Evolutionary conservation across 1,284 basidiomycete species (phyloP).

Genomic region (Austroboletus novae-zelandiae): DNA sequence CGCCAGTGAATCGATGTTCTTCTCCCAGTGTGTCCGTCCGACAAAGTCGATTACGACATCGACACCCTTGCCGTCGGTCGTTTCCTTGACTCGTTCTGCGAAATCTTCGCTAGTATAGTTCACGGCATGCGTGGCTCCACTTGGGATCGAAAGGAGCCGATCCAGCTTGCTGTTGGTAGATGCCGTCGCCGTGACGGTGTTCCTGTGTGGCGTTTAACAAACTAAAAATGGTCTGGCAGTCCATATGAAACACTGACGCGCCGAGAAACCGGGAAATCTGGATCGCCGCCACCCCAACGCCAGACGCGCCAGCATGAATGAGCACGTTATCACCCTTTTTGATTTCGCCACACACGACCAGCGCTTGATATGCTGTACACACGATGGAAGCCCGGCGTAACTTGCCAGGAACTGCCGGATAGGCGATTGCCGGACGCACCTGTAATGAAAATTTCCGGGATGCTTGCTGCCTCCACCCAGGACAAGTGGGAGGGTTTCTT

Average conservation of each 20-base stretch:
- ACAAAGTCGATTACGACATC: conserved; percentile 90
- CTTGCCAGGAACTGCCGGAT: conserved; percentile 4
- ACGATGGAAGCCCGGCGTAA: conserved; percentile 7
- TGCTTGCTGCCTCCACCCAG: conserved; percentile 79
- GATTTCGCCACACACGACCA: conserved; percentile 69
- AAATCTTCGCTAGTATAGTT: conserved; percentile 90
- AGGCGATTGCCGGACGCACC: conserved; percentile 43
- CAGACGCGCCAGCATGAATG: conserved; percentile 87
- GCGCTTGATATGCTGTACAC: conserved; percentile 73
- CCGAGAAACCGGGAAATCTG: conserved; percentile 79
- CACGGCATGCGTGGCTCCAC: conserved; percentile 70
- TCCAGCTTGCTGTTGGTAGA: conserved; percentile 84
- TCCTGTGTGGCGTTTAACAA: conserved; percentile 39
- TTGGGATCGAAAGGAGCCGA: conserved; percentile 65
- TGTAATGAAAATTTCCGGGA: conserved; percentile 87
- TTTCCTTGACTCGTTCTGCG: conserved; percentile 60
- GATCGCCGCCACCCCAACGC: conserved; percentile 89
- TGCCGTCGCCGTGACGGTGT: conserved; percentile 79
- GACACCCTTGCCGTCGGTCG: conserved; percentile 66
- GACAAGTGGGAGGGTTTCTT: conserved; percentile 75
- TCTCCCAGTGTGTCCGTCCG: conserved; percentile 78
- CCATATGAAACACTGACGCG: conserved; percentile 53
- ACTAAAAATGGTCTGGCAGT: conserved; percentile 8
- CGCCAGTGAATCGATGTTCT: conserved; percentile 78
- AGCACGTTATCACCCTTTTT: conserved; percentile 76